A percentile compares a stretch with the other conserved stretches of the same genome.
These are phyloP conservation scores for Astrothelium subdiscretum DNA, from an alignment of 495 filamentous ascomycete genomes.

Conservation along the genomic window DNA sequence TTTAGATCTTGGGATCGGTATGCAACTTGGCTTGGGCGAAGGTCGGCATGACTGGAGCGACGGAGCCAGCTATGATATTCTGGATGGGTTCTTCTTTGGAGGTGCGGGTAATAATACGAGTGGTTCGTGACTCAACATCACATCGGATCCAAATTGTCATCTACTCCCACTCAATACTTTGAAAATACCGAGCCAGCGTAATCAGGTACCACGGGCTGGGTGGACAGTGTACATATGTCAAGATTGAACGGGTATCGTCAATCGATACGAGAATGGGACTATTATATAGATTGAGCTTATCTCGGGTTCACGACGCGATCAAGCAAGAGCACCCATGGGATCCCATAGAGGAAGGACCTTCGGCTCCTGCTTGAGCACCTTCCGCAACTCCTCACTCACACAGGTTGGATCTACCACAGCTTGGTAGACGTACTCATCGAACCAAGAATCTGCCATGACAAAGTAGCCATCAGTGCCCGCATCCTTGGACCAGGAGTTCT, in stretches of 20 bases:
- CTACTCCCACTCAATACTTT: background rate
- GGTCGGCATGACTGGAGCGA: conserved; percentile 72
- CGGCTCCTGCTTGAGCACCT: conserved; percentile 57
- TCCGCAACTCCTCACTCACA: conserved; percentile 50
- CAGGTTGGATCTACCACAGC: conserved; percentile 69
- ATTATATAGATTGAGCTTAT: too few species aligned
- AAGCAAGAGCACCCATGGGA: conserved; percentile 78
- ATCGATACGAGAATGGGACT: too few species aligned
- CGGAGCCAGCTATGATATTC: conserved; percentile 66
- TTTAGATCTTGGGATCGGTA: conserved; percentile 64
- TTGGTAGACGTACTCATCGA: conserved; percentile 82
- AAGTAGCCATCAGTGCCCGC: conserved; percentile 68
- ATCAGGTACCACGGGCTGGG: background rate
- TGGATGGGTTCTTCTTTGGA: conserved; percentile 91
- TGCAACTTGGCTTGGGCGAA: conserved; percentile 26
- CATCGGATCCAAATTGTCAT: background rate
- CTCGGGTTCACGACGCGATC: too few species aligned
- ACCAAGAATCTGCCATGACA: conserved; percentile 77
- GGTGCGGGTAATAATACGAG: conserved; percentile 2
- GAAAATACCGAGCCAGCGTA: background rate
- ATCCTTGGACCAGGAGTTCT: conserved; percentile 67
- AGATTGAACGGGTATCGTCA: background rate
- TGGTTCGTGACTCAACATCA: background rate
- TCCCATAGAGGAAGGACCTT: conserved; percentile 72
- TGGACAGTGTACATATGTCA: too few species aligned